These are phyloP conservation scores for Solanum hybrid DNA, from an alignment of 305 asterid species.

Conservation along the genomic window DNA sequence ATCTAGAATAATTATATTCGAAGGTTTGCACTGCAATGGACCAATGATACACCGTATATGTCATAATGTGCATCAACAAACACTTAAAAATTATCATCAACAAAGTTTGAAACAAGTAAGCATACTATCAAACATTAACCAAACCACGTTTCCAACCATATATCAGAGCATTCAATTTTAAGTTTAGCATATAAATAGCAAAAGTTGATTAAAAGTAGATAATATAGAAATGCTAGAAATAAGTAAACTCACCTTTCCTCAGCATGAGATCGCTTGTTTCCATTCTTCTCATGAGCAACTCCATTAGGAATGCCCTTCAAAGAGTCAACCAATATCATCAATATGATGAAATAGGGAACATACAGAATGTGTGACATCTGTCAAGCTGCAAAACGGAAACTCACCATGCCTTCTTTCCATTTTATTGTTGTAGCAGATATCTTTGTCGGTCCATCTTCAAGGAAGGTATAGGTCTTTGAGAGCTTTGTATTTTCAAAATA, in stretches of 20 bases:
- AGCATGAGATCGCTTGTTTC: not conserved
- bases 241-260: not conserved
- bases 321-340: not conserved
- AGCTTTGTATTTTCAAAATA: not conserved
- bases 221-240: not conserved
- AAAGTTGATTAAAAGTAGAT: not conserved
- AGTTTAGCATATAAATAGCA: not conserved
- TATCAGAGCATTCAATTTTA: not conserved
- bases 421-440: not conserved
- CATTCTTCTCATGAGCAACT: not conserved
- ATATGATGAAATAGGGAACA: not conserved
- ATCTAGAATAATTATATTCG: not conserved
- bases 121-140: not conserved
- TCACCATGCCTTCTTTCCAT: not conserved
- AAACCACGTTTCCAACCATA: not conserved
- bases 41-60: not conserved
- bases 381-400: not conserved
- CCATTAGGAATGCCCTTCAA: not conserved
- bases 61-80: not conserved
- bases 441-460: not conserved
- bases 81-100: not conserved
- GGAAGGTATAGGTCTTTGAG: not conserved
- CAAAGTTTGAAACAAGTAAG: not conserved
- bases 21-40: not conserved
- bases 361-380: not conserved